These are phyloP conservation scores for Debaryomyces singareniensis DNA, from an alignment of 1,139 yeast genomes.

Conservation along the genomic window DNA sequence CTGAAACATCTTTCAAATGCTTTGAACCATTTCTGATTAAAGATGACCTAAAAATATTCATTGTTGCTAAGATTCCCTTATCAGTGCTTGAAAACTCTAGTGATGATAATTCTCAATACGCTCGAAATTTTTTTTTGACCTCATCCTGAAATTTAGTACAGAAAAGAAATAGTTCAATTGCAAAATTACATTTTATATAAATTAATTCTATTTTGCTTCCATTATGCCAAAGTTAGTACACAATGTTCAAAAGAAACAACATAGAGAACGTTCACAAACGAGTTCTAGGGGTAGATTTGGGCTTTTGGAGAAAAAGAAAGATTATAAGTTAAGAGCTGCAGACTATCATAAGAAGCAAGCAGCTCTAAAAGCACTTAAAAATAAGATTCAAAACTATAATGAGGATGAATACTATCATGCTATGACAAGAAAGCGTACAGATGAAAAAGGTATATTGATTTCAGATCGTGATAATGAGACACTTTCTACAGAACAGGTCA, in stretches of 20 bases:
- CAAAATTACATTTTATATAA: too few relatives aligned
- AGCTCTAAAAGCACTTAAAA: slow-evolving; percentile 67
- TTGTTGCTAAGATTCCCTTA: too few relatives aligned
- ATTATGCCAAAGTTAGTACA: slow-evolving; percentile 77
- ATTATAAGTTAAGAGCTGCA: slow-evolving; percentile 80
- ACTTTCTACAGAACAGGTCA: slow-evolving; percentile 67
- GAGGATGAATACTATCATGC: slow-evolving; percentile 98
- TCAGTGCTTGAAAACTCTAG: too few relatives aligned
- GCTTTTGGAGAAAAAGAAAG: slow-evolving; percentile 90
- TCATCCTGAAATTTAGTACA: too few relatives aligned
- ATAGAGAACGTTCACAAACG: slow-evolving; percentile 87
- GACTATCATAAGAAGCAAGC: slow-evolving; percentile 88
- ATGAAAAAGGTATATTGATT: slow-evolving; percentile 57
- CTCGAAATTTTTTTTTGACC: too few relatives aligned
- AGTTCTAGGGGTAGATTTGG: slow-evolving; percentile 69
- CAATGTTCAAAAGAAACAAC: slow-evolving; percentile 92
- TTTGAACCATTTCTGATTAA: too few relatives aligned
- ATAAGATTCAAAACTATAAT: slow-evolving; percentile 67
- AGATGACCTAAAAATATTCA: too few relatives aligned
- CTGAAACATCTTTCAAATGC: too few relatives aligned
- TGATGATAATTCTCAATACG: too few relatives aligned
- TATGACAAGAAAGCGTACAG: slow-evolving; percentile 69
- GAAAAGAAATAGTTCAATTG: too few relatives aligned
- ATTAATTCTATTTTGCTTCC: too few relatives aligned
- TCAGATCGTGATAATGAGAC: slow-evolving; percentile 62